A percentile compares a stretch with the other conserved stretches of the same genome.
Conservation (phyloP, 2,329 filamentous ascomycete species). For the Rhynchosporium graminicola region DNA sequence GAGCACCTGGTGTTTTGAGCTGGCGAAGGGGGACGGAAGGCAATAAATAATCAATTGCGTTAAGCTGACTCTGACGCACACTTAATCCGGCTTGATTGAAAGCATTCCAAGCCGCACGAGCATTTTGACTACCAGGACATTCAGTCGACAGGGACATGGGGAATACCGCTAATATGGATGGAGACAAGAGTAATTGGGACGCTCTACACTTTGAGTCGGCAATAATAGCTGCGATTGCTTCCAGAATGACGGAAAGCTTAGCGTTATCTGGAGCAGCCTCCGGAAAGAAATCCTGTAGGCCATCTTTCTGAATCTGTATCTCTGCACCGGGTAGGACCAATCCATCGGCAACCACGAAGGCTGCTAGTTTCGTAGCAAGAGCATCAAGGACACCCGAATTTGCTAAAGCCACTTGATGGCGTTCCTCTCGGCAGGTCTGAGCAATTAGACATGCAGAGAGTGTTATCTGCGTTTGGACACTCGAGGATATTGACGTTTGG, state of each 20-base stretch:
- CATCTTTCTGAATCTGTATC: conserved; percentile 53
- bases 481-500: conserved; percentile 53
- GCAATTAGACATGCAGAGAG: conserved; percentile 59
- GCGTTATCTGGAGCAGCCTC: conserved; percentile 58
- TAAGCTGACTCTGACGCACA: conserved; percentile 43
- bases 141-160: conserved; percentile 53
- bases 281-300: conserved; percentile 59
- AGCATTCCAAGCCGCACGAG: conserved; percentile 52
- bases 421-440: conserved; percentile 65
- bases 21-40: conserved; percentile 53
- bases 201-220: conserved; percentile 77
- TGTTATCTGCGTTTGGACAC: conserved; percentile 61
- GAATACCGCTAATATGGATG: conserved; percentile 68
- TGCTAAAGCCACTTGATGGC: conserved; percentile 70
- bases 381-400: conserved; percentile 75
- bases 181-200: conserved; percentile 68
- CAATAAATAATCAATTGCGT: conserved; percentile 66
- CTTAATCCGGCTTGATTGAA: conserved; percentile 54
- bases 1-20: conserved; percentile 40
- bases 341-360: conserved; percentile 67
- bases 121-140: conserved; percentile 51
- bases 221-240: conserved; percentile 76
- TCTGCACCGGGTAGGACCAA: conserved; percentile 69
- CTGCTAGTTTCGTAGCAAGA: conserved; percentile 72
- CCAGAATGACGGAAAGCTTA: conserved; percentile 69